phyloP scores from a whole-genome alignment of 257 asterid species.

The Buddleja alternifolia region DNA sequence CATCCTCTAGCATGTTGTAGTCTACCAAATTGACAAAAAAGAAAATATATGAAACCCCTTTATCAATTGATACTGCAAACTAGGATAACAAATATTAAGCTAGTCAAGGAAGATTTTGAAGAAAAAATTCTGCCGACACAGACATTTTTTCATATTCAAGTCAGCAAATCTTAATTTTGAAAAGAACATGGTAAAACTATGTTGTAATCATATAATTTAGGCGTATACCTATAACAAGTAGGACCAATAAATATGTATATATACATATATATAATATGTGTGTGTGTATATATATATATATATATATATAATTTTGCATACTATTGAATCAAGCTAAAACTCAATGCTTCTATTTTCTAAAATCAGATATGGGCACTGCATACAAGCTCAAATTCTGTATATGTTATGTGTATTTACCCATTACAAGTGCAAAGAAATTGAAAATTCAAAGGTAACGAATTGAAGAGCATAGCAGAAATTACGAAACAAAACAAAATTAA shows the following conservation, averaged over 20 bases:
- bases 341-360: too few relatives aligned
- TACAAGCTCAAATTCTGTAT: too few relatives aligned
- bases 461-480: background rate
- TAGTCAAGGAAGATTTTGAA: background rate
- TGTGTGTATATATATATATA: too few relatives aligned
- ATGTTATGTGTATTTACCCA: too few relatives aligned
- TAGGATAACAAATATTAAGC: background rate
- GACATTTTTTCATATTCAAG: background rate
- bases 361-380: too few relatives aligned
- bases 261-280: too few relatives aligned
- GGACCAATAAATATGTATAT: too few relatives aligned
- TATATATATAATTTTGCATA: too few relatives aligned
- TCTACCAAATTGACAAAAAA: conserved; percentile 45
- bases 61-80: background rate
- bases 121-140: background rate
- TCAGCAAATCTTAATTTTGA: background rate
- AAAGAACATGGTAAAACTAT: background rate
- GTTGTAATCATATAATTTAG: background rate
- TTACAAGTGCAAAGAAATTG: too few relatives aligned
- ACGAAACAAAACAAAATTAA: background rate
- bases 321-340: too few relatives aligned
- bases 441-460: too few relatives aligned
- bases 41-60: background rate
- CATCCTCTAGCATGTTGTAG: conserved; percentile 88
- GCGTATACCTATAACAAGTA: too few relatives aligned